Evolutionary conservation across 768 basidiomycete species (phyloP).

Genomic region (Kwoniella bestiolae): DNA sequence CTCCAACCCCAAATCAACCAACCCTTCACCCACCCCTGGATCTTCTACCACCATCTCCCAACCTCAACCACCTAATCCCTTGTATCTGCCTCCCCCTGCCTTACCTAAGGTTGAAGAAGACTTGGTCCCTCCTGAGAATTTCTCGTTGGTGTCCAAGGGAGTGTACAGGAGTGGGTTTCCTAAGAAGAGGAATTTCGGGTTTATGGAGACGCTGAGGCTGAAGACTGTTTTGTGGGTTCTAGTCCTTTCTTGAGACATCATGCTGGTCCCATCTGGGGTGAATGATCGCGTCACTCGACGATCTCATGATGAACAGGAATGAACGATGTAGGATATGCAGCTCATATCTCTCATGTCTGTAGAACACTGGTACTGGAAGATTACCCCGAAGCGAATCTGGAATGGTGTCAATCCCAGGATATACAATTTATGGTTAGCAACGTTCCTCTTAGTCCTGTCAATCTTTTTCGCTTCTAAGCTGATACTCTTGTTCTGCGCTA

Average conservation of each 20-base stretch:
- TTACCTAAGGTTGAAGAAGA: constrained; percentile 44
- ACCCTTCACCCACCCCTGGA: neutral
- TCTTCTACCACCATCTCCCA: neutral
- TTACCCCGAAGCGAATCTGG: constrained; percentile 58
- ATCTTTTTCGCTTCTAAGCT: too few species aligned
- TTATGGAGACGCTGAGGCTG: constrained; percentile 55
- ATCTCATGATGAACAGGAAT: too few species aligned
- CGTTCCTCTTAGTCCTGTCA: neutral
- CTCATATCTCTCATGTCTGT: neutral
- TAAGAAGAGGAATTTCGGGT: constrained; percentile 56
- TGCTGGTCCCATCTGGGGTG: neutral
- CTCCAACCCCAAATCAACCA: neutral
- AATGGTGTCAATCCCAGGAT: constrained; percentile 56
- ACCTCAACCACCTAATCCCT: constrained; percentile 20
- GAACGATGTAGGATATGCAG: neutral
- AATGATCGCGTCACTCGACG: too few species aligned
- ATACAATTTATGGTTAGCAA: constrained; percentile 55
- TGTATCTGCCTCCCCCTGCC: constrained; percentile 50
- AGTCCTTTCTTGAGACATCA: neutral
- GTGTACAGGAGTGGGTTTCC: constrained; percentile 58
- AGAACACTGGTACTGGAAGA: constrained; percentile 58
- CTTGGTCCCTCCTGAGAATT: constrained; percentile 58
- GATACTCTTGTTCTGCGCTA: too few species aligned
- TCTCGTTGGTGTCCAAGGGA: constrained; percentile 51
- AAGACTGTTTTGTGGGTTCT: constrained; percentile 58